These are phyloP conservation scores for Ramaria rubella DNA, from an alignment of 768 basidiomycete species.

Conservation along the genomic window DNA sequence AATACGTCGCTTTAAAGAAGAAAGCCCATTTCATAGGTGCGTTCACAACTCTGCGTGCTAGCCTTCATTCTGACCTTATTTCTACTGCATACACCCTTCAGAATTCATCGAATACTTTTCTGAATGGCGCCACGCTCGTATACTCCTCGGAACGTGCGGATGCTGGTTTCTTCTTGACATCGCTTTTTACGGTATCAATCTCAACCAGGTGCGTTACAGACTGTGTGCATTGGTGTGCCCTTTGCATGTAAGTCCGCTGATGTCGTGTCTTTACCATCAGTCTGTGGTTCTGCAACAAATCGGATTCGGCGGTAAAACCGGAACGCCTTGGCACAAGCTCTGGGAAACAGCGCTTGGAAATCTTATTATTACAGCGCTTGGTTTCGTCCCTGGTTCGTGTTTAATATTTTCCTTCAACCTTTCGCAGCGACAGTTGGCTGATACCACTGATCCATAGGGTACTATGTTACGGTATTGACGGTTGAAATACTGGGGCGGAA, in stretches of 20 bases:
- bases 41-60: neutral
- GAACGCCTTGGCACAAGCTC: slow-evolving; percentile 55
- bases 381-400: slow-evolving; percentile 63
- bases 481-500: slow-evolving; percentile 73
- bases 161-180: slow-evolving; percentile 78
- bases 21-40: slow-evolving; percentile 44
- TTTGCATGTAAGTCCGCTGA: no score
- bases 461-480: slow-evolving; percentile 60
- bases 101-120: slow-evolving; percentile 66
- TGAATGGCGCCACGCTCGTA: slow-evolving; percentile 62
- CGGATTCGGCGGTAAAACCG: slow-evolving; percentile 53
- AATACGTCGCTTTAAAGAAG: slow-evolving; percentile 33
- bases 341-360: slow-evolving; percentile 63
- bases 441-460: slow-evolving; percentile 35
- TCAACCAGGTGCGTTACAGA: slow-evolving; percentile 41
- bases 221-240: neutral
- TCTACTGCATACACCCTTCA: slow-evolving; percentile 16
- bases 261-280: slow-evolving; percentile 1
- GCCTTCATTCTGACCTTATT: neutral
- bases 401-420: slow-evolving; percentile 1
- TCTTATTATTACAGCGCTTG: slow-evolving; percentile 66
- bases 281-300: slow-evolving; percentile 72
- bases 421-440: neutral
- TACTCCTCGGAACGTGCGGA: slow-evolving; percentile 57
- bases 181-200: slow-evolving; percentile 73